Evolutionary conservation across 2,329 filamentous ascomycete genomes (phyloP).

Genomic region (Colletotrichum paranaense): DNA sequence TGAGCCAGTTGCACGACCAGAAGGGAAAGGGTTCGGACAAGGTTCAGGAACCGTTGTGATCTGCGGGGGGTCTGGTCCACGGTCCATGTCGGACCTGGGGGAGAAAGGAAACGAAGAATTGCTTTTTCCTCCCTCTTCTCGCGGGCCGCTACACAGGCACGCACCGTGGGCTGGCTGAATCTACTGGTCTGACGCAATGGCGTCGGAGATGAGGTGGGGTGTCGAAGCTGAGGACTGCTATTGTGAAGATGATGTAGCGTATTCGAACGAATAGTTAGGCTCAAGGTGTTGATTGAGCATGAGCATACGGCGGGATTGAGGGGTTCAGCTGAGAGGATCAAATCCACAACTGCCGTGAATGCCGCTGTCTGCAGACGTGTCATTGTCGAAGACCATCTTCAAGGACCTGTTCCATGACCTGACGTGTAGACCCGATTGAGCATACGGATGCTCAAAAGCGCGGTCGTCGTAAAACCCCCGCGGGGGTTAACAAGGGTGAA

Average conservation of each 20-base stretch:
- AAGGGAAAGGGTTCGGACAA: slow-evolving; percentile 25
- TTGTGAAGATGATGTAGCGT: not conserved
- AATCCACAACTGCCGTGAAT: not conserved
- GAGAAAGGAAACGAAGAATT: not conserved
- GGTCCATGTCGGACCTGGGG: not conserved
- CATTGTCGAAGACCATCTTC: not conserved
- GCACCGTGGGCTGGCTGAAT: not conserved
- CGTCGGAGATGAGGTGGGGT: not conserved
- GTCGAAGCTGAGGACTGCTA: not conserved
- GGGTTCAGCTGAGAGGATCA: not conserved
- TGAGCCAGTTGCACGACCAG: slow-evolving; percentile 13
- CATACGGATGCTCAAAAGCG: not conserved
- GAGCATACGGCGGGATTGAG: not conserved
- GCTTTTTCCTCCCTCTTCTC: not conserved
- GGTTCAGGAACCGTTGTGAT: slow-evolving; percentile 31
- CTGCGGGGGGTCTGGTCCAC: slow-evolving; percentile 12
- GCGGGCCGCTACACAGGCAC: not conserved
- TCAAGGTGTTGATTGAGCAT: not conserved
- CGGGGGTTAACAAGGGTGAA: not conserved
- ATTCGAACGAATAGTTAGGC: not conserved
- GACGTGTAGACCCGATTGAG: not conserved
- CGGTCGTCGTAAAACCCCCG: not conserved
- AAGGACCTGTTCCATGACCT: not conserved
- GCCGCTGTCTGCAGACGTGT: slow-evolving; percentile 9
- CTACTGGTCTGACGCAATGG: slow-evolving; percentile 27